Evolutionary conservation across 768 basidiomycete species (phyloP), one percentile per base, ranked within the genome.

Genomic region (Krasilnikovozyma curviuscula): DNA sequence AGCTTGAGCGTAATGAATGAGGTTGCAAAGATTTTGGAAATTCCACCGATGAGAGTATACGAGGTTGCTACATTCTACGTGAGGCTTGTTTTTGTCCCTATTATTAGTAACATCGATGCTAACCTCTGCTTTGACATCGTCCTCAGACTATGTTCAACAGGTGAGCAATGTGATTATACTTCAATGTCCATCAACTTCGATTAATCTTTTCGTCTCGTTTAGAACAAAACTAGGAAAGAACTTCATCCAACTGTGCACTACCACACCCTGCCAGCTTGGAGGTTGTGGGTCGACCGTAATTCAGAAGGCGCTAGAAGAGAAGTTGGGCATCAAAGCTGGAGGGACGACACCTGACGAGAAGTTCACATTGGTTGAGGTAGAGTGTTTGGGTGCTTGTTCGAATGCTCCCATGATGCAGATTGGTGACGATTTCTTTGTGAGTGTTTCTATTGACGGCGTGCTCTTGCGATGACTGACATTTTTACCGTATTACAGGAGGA

Each of bases 81-180:
- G n/a, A n/a, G n/a, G n/a, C n/a, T n/a, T n/a, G n/a, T n/a, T n/a
- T n/a, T n/a, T n/a, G n/a, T n/a, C n/a, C n/a, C n/a, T n/a, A n/a
- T n/a, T n/a, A n/a, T n/a, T n/a, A n/a, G n/a, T n/a, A n/a, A n/a
- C n/a, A n/a, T n/a, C n/a, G n/a, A n/a, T n/a, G n/a, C n/a, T n/a
- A n/a, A n/a, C n/a, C n/a, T n/a, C n/a, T n/a, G n/a, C n/a, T n/a
- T n/a, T n/a, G n/a, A n/a, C n/a, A n/a, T n/a, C n/a, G n/a, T n/a
- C n/a, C n/a, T n/a, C n/a, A n/a, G n/a, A 98, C 93, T 57, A 97
- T 98, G 91, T 97, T 95, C 73, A 98, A 95, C 71, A 37, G 42
- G 40, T 31, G 19, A 40, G 30, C 25, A 8, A 18, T 18, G 33
- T 18, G 13, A 18, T 13, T 34, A 19, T 16, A 49, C 12, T 43